Base-by-base conservation (phyloP, 1,284 basidiomycete genomes). In the Exobasidium cylindrosporum region DNA sequence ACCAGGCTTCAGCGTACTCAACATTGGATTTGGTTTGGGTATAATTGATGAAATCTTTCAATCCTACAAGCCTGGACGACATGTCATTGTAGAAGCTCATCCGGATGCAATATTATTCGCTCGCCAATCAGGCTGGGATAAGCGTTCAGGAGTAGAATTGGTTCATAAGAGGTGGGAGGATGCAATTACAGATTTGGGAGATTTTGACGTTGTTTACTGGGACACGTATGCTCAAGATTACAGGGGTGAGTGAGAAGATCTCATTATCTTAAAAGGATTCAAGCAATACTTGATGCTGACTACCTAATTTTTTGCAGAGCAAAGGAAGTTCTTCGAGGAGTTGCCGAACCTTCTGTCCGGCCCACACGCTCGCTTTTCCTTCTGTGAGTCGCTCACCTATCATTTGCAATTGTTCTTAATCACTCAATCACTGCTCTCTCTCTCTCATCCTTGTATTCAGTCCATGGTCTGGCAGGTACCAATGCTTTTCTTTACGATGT, bases 71-170 rank as follows among this genome's bases (percentile, higher is more conserved):
- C 90, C 91, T 0, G 79, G 83, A 1, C 82, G 86, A 35, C 96
- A 99, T 79, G 87, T 91, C 62, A 96, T 99, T 70, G 88, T 97
- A 66, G 96, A 99, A 81, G 88, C 95, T 0, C 96, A 99, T 77
- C 89, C 90, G 0, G 91, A 96, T 74, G 94, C 97, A 0, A 83
- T 97, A 10, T 81, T 83, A 57, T 86, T 89, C 76, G 91, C 94
- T 87, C 85, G 83, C 59, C 23, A 60, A 81, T 84, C 43, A 80
- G 75, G 72, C 3, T 77, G 76, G 61, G 61, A 73, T 60, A 40
- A 63, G 23, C 53, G 60, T 11, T 60, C 62, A 5, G 74, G 74
- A 44, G 76, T 79, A 0, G 73, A 76, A 40, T 62, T 79, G 30
- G 68, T 76, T n/a, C 49, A 67, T 23, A 67, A 67, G 13, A 63